Percentiles rank a stretch among this genome's conserved stretches.
These are phyloP conservation scores for Cochlearia excelsa DNA, from an alignment of 345 rosid genomes.

Conservation along the genomic window DNA sequence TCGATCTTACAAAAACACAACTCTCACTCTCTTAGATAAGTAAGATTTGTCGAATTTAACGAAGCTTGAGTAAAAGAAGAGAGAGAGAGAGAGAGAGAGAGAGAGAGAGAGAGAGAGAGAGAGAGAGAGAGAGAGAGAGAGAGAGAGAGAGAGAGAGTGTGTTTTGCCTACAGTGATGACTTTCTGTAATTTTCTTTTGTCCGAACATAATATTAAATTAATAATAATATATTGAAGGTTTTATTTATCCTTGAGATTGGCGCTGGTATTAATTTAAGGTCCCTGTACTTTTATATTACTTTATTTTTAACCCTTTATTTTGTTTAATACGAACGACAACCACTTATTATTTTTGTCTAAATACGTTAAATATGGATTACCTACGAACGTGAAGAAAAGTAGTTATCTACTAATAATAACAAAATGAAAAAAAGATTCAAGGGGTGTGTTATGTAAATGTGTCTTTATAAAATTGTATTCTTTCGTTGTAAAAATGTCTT, in stretches of 20 bases:
- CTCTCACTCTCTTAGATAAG: slow-evolving; percentile 12
- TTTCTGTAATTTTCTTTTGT: slow-evolving; percentile 13
- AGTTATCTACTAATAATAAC: too few species aligned
- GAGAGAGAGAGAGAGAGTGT: slow-evolving; percentile 3
- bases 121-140: slow-evolving; percentile 16
- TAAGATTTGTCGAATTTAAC: slow-evolving; percentile 22
- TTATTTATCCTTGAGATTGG: slow-evolving; percentile 29
- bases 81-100: slow-evolving; percentile 3
- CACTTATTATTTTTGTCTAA: too few species aligned
- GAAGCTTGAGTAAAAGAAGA: slow-evolving; percentile 14
- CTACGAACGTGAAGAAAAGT: too few species aligned
- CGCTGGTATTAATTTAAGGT: slow-evolving; percentile 26
- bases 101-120: slow-evolving; percentile 7
- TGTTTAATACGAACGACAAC: not conserved
- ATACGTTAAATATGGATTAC: too few species aligned
- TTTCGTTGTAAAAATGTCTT: too few species aligned
- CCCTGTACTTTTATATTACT: slow-evolving; percentile 14
- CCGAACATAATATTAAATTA: slow-evolving; percentile 13
- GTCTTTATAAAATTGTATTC: too few species aligned
- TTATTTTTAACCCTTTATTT: slow-evolving; percentile 5
- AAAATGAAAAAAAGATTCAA: too few species aligned
- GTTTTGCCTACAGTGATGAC: slow-evolving; percentile 21
- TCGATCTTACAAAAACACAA: not conserved
- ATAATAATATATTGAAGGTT: slow-evolving; percentile 13
- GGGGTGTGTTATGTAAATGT: too few species aligned